These are phyloP conservation scores for Pyrenochaeta sp. DNA, from an alignment of 2,329 filamentous ascomycete genomes.

Conservation along the genomic window DNA sequence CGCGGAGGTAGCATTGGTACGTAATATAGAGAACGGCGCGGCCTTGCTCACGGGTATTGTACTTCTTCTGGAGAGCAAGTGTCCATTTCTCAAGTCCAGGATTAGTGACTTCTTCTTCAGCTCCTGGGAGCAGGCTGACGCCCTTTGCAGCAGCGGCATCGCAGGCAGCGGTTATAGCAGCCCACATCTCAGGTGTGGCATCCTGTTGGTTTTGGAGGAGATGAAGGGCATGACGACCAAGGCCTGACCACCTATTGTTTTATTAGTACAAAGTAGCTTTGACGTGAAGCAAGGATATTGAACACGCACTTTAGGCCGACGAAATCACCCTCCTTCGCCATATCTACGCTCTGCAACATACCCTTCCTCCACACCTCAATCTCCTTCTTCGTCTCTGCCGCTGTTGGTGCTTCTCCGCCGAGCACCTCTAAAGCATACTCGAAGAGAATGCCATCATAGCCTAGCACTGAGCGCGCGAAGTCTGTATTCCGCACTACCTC, in stretches of 20 bases:
- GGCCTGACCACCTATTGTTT: constrained; percentile 74
- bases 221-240: constrained; percentile 75
- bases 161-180: constrained; percentile 79
- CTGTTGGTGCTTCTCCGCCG: constrained; percentile 64
- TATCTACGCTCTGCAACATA: constrained; percentile 74
- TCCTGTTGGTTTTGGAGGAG: constrained; percentile 69
- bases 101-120: constrained; percentile 83
- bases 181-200: constrained; percentile 70
- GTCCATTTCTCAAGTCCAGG: constrained; percentile 83
- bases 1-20: constrained; percentile 66
- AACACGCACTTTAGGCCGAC: constrained; percentile 60
- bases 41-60: constrained; percentile 66
- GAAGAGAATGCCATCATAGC: constrained; percentile 84
- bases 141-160: constrained; percentile 72
- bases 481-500: constrained; percentile 74
- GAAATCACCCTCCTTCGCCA: constrained; percentile 61
- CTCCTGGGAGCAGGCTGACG: constrained; percentile 82
- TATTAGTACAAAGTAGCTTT: constrained; percentile 22
- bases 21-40: constrained; percentile 76
- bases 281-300: neutral
- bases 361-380: constrained; percentile 76
- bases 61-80: constrained; percentile 76
- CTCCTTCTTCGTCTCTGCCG: constrained; percentile 65
- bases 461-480: constrained; percentile 72
- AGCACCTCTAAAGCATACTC: constrained; percentile 86